phyloP scores from a whole-genome alignment of 768 basidiomycete species.

The Auricularia sp. region DNA sequence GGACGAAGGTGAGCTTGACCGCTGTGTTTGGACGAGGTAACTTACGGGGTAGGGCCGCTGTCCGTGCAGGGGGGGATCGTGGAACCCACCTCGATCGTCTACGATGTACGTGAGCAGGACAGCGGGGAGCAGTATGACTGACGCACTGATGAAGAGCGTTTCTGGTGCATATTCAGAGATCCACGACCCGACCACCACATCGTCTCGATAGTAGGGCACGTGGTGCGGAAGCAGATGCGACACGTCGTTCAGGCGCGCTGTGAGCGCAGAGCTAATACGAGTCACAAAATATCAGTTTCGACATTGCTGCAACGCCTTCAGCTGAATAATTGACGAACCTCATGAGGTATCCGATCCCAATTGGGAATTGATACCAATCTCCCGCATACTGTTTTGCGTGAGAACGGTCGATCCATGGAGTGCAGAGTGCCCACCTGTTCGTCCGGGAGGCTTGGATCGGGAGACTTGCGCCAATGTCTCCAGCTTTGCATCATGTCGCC shows the following conservation, averaged over 20 bases:
- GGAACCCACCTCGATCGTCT: background rate
- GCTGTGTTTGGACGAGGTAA: too few relatives aligned
- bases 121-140: background rate
- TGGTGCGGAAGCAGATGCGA: background rate
- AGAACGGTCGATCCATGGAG: background rate
- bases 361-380: background rate
- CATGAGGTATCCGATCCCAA: background rate
- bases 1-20: background rate
- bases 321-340: background rate
- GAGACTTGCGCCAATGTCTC: background rate
- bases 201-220: background rate
- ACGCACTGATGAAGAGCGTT: background rate
- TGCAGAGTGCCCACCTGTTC: background rate
- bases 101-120: background rate
- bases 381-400: background rate
- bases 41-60: background rate
- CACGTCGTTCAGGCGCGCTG: background rate
- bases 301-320: background rate
- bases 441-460: background rate
- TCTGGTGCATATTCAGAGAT: background rate
- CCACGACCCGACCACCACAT: background rate
- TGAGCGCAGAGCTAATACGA: background rate
- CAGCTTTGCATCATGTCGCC: background rate
- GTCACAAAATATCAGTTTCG: background rate
- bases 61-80: background rate